phyloP scores from a whole-genome alignment of 2,329 filamentous ascomycete genomes.

The Pseudocercospora fuligena region DNA sequence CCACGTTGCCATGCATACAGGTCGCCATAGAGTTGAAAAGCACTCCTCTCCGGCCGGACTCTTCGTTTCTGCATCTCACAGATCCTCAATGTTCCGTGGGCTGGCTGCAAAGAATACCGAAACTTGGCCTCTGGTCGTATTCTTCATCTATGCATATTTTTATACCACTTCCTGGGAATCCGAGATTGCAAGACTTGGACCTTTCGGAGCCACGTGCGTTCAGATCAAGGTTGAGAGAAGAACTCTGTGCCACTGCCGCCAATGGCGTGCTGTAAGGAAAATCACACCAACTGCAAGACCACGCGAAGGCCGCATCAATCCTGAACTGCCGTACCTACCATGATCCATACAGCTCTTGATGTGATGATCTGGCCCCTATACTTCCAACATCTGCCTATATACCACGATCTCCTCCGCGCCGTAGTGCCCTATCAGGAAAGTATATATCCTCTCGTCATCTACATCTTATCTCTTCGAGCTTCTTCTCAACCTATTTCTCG shows the following conservation, averaged over 20 bases:
- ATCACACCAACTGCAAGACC: conserved; percentile 5
- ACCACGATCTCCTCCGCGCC: background rate
- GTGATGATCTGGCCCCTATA: background rate
- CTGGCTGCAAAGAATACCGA: background rate
- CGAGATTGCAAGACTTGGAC: conserved; percentile 12
- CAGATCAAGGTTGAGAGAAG: background rate
- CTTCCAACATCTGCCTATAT: background rate
- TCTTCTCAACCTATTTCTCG: background rate
- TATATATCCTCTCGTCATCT: background rate
- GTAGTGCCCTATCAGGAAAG: background rate
- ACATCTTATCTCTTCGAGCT: background rate
- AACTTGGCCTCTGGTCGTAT: background rate
- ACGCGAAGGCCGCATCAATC: background rate
- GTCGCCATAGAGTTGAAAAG: background rate
- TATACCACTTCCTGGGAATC: background rate
- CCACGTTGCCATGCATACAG: background rate
- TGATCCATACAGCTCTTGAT: background rate
- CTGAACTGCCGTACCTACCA: background rate
- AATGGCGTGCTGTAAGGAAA: conserved; percentile 6
- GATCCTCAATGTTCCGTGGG: background rate
- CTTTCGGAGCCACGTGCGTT: conserved; percentile 9
- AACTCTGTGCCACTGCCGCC: conserved; percentile 6
- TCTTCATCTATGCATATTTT: background rate
- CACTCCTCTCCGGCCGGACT: background rate
- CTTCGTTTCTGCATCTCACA: background rate